phyloP scores from a whole-genome alignment of 257 asterid species.

The Prunella vulgaris region DNA sequence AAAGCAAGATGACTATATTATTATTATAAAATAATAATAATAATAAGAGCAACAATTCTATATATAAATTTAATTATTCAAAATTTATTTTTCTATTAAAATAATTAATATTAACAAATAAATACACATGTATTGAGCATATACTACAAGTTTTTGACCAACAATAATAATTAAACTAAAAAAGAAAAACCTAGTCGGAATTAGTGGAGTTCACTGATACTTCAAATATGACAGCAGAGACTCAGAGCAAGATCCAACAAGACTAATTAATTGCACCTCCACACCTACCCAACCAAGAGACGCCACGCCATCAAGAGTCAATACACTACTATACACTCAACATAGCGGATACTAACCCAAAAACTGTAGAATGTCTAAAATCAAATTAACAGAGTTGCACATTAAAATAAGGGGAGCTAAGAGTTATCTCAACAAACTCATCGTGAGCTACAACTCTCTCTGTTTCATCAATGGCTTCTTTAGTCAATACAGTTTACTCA shows the following conservation, averaged over 20 bases:
- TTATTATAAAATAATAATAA: too few relatives aligned
- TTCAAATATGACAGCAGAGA: neutral
- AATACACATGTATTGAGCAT: too few relatives aligned
- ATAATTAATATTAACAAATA: too few relatives aligned
- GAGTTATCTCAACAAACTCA: conserved; percentile 27
- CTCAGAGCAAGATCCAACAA: neutral
- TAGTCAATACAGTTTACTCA: conserved; percentile 41
- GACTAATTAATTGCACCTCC: neutral
- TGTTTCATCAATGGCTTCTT: conserved; percentile 50
- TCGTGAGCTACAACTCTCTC: conserved; percentile 16
- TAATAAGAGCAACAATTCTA: too few relatives aligned
- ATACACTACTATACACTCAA: conserved; percentile 7
- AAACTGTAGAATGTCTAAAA: neutral
- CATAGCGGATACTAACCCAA: conserved; percentile 6
- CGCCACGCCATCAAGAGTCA: neutral
- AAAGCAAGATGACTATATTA: too few relatives aligned
- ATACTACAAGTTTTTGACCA: too few relatives aligned
- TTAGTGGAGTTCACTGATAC: neutral
- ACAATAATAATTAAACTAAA: too few relatives aligned
- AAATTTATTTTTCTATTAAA: too few relatives aligned
- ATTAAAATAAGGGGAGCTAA: neutral
- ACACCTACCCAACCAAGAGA: neutral
- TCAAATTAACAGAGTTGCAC: conserved; percentile 13
- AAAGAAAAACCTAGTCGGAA: neutral
- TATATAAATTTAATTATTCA: too few relatives aligned